Base-by-base conservation (phyloP, 345 rosid genomes). In the Xanthoceras sorbifolium region DNA sequence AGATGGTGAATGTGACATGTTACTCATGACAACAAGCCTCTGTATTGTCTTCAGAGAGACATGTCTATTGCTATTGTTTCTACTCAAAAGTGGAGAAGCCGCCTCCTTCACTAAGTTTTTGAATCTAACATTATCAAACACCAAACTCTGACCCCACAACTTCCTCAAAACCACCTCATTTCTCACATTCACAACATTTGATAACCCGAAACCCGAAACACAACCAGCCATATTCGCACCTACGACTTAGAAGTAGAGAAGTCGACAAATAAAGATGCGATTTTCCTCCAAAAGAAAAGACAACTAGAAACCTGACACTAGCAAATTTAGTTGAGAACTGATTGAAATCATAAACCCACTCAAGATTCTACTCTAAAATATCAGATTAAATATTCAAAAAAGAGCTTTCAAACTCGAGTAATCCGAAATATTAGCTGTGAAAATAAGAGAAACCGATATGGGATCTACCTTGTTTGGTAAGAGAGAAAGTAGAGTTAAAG, bases 171-270 rank as follows among this genome's bases (percentile, higher is more conserved):
- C 67, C 28, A 76, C 66, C 14, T 81, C 84, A 34, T 83, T 80
- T 72, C 78, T 69, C 44, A 76, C 42, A 67, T 76, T 79, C 62
- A 72, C 79, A 48, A 77, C 75, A 75, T 79, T 74, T 2, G 80
- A 77, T 40, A 79, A 77, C 15, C 87, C 82, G 23, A 77, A 75
- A 69, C 71, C 80, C 80, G 79, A 81, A 23, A 75, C 81, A 80
- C 77, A 77, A 73, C 87, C 80, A 64, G 88, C 88, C 93, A 89
- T 91, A 34, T 64, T 38, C 29, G 62, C 40, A n/a, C 71, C 55
- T 52, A 77, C 67, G 54, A 59, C 68, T 31, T 73, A 67, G 60
- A 77, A 57, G 61, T 34, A 22, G 81, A 25, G 22, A 78, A 72
- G 79, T 86, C 87, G 84, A 80, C 88, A 73, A 82, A 73, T 9